Percentiles rank a stretch among this genome's conserved stretches.
These are phyloP conservation scores for Leccinum disarticulatum DNA, from an alignment of 768 basidiomycete species.

Conservation along the genomic window DNA sequence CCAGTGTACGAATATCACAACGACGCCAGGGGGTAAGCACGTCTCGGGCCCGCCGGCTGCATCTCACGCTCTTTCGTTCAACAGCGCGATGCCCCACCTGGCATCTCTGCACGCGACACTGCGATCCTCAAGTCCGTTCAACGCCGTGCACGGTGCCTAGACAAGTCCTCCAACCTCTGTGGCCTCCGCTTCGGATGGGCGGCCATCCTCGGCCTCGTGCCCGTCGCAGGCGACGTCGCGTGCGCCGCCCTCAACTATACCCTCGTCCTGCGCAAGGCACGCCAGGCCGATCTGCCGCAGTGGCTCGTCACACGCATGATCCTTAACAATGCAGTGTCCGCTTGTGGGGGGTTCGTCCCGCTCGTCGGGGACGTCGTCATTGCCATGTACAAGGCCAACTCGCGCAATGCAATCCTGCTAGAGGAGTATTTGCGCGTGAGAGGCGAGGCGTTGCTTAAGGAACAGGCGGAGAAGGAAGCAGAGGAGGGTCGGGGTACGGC, in stretches of 20 bases:
- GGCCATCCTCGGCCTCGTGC: slow-evolving; percentile 75
- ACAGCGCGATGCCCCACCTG: slow-evolving; percentile 72
- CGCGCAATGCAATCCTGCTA: slow-evolving; percentile 80
- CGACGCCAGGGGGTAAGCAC: slow-evolving; percentile 33
- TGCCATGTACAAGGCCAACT: slow-evolving; percentile 84
- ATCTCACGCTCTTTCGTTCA: slow-evolving; percentile 11
- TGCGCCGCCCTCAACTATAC: slow-evolving; percentile 67
- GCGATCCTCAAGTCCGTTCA: slow-evolving; percentile 74
- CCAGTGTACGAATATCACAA: slow-evolving; percentile 59
- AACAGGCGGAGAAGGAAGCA: slow-evolving; percentile 37
- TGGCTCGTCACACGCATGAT: slow-evolving; percentile 78
- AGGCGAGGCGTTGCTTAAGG: slow-evolving; percentile 67
- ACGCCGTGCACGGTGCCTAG: slow-evolving; percentile 78
- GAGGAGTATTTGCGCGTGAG: slow-evolving; percentile 82
- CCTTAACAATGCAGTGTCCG: slow-evolving; percentile 70
- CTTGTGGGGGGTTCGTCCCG: slow-evolving; percentile 66
- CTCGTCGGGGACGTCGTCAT: slow-evolving; percentile 73
- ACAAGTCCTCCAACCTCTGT: slow-evolving; percentile 79
- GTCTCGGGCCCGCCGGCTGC: slow-evolving; percentile 16
- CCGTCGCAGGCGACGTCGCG: slow-evolving; percentile 65
- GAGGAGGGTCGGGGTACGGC: slow-evolving; percentile 13
- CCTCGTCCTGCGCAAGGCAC: slow-evolving; percentile 75
- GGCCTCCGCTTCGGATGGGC: slow-evolving; percentile 88
- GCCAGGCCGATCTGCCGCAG: slow-evolving; percentile 63
- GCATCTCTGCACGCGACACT: slow-evolving; percentile 73